Evolutionary conservation across 805 yeast genomes (phyloP).

Genomic region (Trichomonascus vanleenenianus): DNA sequence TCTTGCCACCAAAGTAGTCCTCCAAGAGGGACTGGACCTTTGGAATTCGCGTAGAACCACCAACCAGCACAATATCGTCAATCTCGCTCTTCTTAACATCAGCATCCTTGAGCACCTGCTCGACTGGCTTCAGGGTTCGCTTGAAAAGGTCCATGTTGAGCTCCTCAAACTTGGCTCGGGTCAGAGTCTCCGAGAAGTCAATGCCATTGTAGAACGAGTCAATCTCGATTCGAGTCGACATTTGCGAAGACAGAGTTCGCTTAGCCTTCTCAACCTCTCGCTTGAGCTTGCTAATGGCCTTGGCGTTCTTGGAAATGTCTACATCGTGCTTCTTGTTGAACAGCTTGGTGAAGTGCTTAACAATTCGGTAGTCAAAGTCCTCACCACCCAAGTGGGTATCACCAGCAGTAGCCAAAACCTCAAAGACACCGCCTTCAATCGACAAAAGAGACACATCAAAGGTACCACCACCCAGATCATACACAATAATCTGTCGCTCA

Average conservation of each 20-base stretch:
- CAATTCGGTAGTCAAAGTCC: conserved; percentile 86
- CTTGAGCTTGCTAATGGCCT: conserved; percentile 88
- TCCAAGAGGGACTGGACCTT: conserved; percentile 92
- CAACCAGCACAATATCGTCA: conserved; percentile 93
- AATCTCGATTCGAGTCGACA: conserved; percentile 92
- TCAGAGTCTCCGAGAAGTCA: conserved; percentile 89
- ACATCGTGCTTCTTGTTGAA: conserved; percentile 90
- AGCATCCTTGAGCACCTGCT: conserved; percentile 90
- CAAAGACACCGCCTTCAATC: conserved; percentile 87
- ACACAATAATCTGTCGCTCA: conserved; percentile 85
- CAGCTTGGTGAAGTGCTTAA: conserved; percentile 70
- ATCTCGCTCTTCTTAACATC: conserved; percentile 80
- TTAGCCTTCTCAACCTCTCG: conserved; percentile 98
- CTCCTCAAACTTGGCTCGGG: conserved; percentile 98
- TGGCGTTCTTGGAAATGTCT: conserved; percentile 72
- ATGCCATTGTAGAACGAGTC: conserved; percentile 92
- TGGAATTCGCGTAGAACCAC: conserved; percentile 99
- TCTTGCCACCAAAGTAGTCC: conserved; percentile 86
- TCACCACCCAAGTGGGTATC: conserved; percentile 98
- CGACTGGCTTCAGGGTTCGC: conserved; percentile 93
- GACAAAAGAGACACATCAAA: conserved; percentile 85
- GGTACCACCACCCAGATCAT: conserved; percentile 97
- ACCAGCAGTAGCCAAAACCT: conserved; percentile 91
- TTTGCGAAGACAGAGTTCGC: conserved; percentile 90
- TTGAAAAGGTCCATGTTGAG: conserved; percentile 87